Evolutionary conservation across 306 rosid genomes (phyloP).

Genomic region (Sicyos baderoa): DNA sequence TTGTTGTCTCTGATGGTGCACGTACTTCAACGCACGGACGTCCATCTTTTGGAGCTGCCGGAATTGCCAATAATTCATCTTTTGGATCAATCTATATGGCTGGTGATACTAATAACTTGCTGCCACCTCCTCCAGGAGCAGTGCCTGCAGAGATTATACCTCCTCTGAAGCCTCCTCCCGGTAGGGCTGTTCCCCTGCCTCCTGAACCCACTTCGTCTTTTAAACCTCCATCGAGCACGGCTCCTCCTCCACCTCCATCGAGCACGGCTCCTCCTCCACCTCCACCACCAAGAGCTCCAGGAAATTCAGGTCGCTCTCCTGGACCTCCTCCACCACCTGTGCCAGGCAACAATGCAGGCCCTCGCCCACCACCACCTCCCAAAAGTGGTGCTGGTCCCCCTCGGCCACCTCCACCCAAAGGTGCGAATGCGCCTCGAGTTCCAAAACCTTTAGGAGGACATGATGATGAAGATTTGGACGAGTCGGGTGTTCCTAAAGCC

Average conservation of each 20-base stretch:
- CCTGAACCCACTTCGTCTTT: conserved; percentile 48
- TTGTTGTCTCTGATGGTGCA: conserved; percentile 18
- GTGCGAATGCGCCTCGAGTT: conserved; percentile 37
- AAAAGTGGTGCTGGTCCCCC: conserved; percentile 42
- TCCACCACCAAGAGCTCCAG: too few species aligned
- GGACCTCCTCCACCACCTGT: conserved; percentile 46
- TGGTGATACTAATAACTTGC: conserved; percentile 20
- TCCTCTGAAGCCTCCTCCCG: conserved; percentile 71
- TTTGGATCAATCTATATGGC: conserved; percentile 26
- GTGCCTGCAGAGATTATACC: conserved; percentile 30
- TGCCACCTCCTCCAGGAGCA: conserved; percentile 44
- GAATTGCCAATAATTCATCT: conserved; percentile 31
- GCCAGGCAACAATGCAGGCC: conserved; percentile 31
- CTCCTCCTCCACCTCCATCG: conserved; percentile 24
- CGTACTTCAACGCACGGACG: conserved; percentile 26
- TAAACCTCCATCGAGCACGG: conserved; percentile 17
- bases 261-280: conserved; percentile 26
- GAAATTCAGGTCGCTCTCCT: conserved; percentile 28
- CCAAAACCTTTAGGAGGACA: conserved; percentile 25
- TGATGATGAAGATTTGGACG: conserved; percentile 31
- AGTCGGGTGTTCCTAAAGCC: conserved; percentile 50
- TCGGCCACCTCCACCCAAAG: conserved; percentile 46
- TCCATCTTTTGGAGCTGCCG: conserved; percentile 30
- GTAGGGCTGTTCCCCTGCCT: conserved; percentile 53
- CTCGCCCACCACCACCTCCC: conserved; percentile 54